These are phyloP conservation scores for Rosa chinensis DNA, from an alignment of 306 rosid species.

Conservation along the genomic window DNA sequence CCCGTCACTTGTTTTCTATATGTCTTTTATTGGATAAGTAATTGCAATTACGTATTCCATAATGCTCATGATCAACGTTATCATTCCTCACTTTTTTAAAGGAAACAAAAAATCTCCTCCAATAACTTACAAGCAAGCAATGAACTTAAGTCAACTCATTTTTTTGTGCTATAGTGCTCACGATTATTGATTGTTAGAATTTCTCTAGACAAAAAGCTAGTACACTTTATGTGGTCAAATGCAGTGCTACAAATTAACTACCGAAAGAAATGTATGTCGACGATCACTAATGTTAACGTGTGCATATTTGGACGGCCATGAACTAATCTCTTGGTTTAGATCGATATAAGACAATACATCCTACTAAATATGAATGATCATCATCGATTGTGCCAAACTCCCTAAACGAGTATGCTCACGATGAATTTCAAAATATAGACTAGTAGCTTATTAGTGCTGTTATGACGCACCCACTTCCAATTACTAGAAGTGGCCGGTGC, in stretches of 20 bases:
- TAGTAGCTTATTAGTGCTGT: not conserved
- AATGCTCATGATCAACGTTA: not conserved
- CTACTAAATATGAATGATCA: not conserved
- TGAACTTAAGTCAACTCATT: not conserved
- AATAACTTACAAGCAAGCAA: not conserved
- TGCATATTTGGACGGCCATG: not conserved
- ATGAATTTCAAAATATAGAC: not conserved
- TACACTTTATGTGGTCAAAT: not conserved
- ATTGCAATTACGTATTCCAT: not conserved
- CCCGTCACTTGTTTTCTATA: not conserved
- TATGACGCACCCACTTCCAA: constrained; percentile 3
- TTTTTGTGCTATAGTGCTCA: not conserved
- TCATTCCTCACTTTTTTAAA: not conserved
- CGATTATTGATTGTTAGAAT: not conserved
- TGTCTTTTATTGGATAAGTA: not conserved
- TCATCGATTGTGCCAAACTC: not conserved
- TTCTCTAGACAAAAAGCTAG: not conserved
- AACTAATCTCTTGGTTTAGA: not conserved
- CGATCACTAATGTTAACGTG: not conserved
- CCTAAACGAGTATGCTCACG: not conserved
- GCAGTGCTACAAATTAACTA: not conserved
- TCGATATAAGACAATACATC: not conserved
- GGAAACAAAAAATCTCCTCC: not conserved
- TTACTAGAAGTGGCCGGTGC: not conserved
- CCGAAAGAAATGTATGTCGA: constrained; percentile 3